Evolutionary conservation across 2,329 filamentous ascomycete genomes (phyloP).

Genomic region (Aspergillus hortae): DNA sequence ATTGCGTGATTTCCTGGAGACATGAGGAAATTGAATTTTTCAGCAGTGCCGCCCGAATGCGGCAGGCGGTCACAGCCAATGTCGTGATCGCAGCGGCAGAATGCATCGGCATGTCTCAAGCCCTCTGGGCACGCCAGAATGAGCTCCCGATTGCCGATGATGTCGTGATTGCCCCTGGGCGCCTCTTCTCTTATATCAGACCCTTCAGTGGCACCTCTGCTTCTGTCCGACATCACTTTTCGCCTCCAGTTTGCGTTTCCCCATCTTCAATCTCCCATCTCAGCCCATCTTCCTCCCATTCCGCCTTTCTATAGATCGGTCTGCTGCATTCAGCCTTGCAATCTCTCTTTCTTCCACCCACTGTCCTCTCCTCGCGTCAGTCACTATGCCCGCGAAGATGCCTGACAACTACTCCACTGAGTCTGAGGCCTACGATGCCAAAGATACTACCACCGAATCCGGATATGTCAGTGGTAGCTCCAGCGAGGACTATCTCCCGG

Average conservation of each 20-base stretch:
- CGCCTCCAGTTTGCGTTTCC: slow-evolving; percentile 35
- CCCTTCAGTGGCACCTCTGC: slow-evolving; percentile 17
- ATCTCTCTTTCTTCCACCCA: neutral
- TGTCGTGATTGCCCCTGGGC: slow-evolving; percentile 31
- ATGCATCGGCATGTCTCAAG: slow-evolving; percentile 21
- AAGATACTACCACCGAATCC: slow-evolving; percentile 75
- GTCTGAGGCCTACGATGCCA: slow-evolving; percentile 30
- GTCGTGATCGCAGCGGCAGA: slow-evolving; percentile 29
- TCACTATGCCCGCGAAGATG: slow-evolving; percentile 38
- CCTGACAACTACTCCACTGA: slow-evolving; percentile 35
- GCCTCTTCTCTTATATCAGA: slow-evolving; percentile 25
- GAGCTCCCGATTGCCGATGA: slow-evolving; percentile 22
- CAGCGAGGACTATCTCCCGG: slow-evolving; percentile 62
- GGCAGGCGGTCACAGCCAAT: slow-evolving; percentile 28
- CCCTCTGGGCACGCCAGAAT: slow-evolving; percentile 18
- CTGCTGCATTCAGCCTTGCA: slow-evolving; percentile 3
- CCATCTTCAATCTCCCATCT: slow-evolving; percentile 46
- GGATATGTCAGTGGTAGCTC: slow-evolving; percentile 66
- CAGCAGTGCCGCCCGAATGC: slow-evolving; percentile 15
- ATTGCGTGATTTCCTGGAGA: slow-evolving; percentile 39
- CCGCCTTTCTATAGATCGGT: slow-evolving; percentile 6
- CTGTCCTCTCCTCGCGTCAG: slow-evolving; percentile 2
- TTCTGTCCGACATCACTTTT: slow-evolving; percentile 6
- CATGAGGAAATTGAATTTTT: slow-evolving; percentile 31
- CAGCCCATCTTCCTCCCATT: slow-evolving; percentile 1